Evolutionary conservation across 192 early-diverging fungal genomes (phyloP).

Genomic region (Rhizoclosmatium globosum): DNA sequence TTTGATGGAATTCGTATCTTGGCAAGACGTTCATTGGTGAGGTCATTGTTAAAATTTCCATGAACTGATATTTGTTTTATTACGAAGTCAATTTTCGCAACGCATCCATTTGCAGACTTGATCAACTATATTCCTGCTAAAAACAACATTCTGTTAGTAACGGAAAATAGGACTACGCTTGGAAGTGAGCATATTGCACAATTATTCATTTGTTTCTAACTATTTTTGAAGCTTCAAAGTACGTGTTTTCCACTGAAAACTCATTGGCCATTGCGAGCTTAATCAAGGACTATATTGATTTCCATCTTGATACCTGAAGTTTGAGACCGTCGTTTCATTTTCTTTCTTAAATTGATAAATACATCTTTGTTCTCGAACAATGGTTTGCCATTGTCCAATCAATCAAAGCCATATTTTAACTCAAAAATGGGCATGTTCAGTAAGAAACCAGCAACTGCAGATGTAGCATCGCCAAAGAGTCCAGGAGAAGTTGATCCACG

Average conservation of each 20-base stretch:
- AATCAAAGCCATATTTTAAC: constrained; percentile 12
- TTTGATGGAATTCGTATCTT: constrained; percentile 50
- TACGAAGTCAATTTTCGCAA: constrained; percentile 46
- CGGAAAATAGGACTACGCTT: constrained; percentile 40
- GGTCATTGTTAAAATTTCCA: not conserved
- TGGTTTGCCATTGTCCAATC: not conserved
- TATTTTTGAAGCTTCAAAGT: constrained; percentile 48
- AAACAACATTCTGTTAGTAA: constrained; percentile 55
- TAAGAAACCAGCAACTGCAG: constrained; percentile 16
- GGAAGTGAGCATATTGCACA: constrained; percentile 36
- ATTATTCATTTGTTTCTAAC: not conserved
- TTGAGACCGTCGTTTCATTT: constrained; percentile 4
- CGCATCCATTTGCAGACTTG: constrained; percentile 46
- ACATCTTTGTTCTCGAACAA: not conserved
- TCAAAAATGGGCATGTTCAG: constrained; percentile 16
- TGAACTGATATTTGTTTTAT: constrained; percentile 6
- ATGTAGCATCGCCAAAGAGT: not conserved
- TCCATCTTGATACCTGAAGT: constrained; percentile 22
- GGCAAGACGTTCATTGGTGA: constrained; percentile 45
- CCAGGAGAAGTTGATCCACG: not conserved
- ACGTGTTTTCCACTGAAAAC: constrained; percentile 54
- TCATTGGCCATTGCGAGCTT: constrained; percentile 48
- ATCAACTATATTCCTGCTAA: constrained; percentile 53
- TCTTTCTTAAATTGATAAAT: not conserved
- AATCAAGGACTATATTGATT: constrained; percentile 57